Conservation (phyloP, 768 basidiomycete species). For the Calocera cornea region DNA sequence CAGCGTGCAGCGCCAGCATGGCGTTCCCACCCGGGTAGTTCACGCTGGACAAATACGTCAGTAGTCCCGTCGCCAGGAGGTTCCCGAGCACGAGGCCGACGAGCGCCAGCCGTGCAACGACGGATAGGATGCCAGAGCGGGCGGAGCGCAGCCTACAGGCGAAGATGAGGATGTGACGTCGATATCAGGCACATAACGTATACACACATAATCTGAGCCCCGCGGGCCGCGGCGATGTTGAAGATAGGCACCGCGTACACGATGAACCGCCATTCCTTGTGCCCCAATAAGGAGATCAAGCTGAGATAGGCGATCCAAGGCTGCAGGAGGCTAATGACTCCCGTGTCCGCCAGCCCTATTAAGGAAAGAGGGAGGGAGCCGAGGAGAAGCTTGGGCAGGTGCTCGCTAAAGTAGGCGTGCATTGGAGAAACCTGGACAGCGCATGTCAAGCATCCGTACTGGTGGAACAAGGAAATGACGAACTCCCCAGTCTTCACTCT, state of each 20-base stretch:
- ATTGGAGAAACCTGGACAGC: slow-evolving; percentile 49
- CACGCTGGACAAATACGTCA: slow-evolving; percentile 42
- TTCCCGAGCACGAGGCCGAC: slow-evolving; percentile 43
- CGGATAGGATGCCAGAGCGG: slow-evolving; percentile 28
- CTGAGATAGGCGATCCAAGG: slow-evolving; percentile 42
- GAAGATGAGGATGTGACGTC: background rate
- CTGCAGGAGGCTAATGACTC: slow-evolving; percentile 38
- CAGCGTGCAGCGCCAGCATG: background rate
- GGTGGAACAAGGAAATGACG: slow-evolving; percentile 21
- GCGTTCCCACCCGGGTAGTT: slow-evolving; percentile 91
- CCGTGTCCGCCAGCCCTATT: slow-evolving; percentile 39
- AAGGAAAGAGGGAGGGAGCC: slow-evolving; percentile 46
- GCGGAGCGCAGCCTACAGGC: slow-evolving; percentile 4
- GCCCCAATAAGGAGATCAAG: slow-evolving; percentile 61
- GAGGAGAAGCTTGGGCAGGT: slow-evolving; percentile 68
- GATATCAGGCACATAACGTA: background rate
- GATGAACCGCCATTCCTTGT: slow-evolving; percentile 98
- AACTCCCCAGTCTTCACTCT: slow-evolving; percentile 87
- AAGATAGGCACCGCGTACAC: slow-evolving; percentile 71
- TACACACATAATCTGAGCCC: slow-evolving; percentile 49
- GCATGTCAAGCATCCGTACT: slow-evolving; percentile 6
- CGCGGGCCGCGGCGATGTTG: slow-evolving; percentile 66
- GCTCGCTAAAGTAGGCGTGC: slow-evolving; percentile 47
- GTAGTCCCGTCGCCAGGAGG: slow-evolving; percentile 36
- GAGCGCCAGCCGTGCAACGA: slow-evolving; percentile 34